Base-by-base conservation (phyloP, 129 eudicot genomes). In the Escallonia herrerae region DNA sequence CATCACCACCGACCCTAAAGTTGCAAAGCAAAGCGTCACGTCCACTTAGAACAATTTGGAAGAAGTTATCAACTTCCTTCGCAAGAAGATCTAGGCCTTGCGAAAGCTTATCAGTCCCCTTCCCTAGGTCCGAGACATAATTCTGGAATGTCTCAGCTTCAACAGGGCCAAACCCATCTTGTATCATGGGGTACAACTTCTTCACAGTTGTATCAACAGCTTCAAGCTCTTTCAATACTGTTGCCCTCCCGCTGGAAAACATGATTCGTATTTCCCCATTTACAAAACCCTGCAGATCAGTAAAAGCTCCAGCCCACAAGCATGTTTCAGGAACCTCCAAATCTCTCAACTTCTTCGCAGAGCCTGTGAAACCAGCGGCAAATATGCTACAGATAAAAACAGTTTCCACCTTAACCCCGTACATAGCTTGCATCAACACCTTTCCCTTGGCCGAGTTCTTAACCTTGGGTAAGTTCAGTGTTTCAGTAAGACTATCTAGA, bases 381-480 rank as follows among this genome's bases (percentile, higher is more conserved):
- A 89, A 86, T 40, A 80, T 74, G 69, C 86, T 76, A 62, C 90
- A 94, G 2, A 94, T 64, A 68, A 94, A 82, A 60, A 94, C 76
- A 46, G 97, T 84, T 13, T 76, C 81, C 37, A 84, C 97, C 72
- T 77, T 94, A 37, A 94, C 95, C 39, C 97, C 99, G 15, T 84
- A 87, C 94, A 94, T 80, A 66, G 97, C 99, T 60, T 79, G 86
- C 80, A 94, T 91, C 80, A 94, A 65, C 60, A 86, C 86, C 70
- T 84, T 86, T 4, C 93, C 97, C 73, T 94, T 89, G 4, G 93
- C 79, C 15, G 94, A 84, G 72, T 80, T 94, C 70, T 86, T 94
- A 15, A 94, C 81, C 74, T 94, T 94, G 0, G 97, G 97, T 59
- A 84, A 70, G 71, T 89, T 75, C 3, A 89, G 84, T 3, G 90